These are phyloP conservation scores for Corchorus olitorius DNA, from an alignment of 345 rosid species.

Conservation along the genomic window DNA sequence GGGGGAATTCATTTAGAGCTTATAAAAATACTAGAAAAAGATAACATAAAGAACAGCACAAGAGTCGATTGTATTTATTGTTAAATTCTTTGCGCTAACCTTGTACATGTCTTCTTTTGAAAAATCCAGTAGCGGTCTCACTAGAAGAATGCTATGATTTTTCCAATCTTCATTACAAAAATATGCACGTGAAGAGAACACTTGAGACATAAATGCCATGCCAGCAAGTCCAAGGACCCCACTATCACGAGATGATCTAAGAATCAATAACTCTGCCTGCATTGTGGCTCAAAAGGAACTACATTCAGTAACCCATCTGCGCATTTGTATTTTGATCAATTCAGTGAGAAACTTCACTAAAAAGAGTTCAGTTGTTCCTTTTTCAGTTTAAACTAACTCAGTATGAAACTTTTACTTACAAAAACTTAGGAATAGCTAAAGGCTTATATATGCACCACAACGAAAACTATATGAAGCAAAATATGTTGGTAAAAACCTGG, in stretches of 20 bases:
- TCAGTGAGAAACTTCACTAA: background rate
- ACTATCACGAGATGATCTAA: conserved; percentile 85
- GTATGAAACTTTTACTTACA: background rate
- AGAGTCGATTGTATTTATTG: background rate
- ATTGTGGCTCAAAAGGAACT: conserved; percentile 32
- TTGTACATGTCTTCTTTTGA: conserved; percentile 80
- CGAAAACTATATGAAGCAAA: conserved; percentile 1
- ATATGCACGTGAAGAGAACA: conserved; percentile 44
- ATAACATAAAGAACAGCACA: background rate
- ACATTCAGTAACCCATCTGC: background rate
- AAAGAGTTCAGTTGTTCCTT: background rate
- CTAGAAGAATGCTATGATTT: conserved; percentile 58
- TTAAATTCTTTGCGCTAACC: conserved; percentile 39
- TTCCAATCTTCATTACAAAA: conserved; percentile 33
- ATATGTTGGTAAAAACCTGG: conserved; percentile 51
- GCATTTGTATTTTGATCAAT: background rate
- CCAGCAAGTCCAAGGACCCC: conserved; percentile 98
- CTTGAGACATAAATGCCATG: conserved; percentile 75
- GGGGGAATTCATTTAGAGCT: background rate
- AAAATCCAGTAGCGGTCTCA: conserved; percentile 76
- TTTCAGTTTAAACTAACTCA: background rate
- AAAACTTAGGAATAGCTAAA: background rate
- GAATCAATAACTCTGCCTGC: conserved; percentile 91
- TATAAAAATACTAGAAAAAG: conserved; percentile 2
- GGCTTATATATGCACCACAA: background rate